Evolutionary conservation across 352 stramenopile genomes (phyloP).

Genomic region (Globisporangium nunn): DNA sequence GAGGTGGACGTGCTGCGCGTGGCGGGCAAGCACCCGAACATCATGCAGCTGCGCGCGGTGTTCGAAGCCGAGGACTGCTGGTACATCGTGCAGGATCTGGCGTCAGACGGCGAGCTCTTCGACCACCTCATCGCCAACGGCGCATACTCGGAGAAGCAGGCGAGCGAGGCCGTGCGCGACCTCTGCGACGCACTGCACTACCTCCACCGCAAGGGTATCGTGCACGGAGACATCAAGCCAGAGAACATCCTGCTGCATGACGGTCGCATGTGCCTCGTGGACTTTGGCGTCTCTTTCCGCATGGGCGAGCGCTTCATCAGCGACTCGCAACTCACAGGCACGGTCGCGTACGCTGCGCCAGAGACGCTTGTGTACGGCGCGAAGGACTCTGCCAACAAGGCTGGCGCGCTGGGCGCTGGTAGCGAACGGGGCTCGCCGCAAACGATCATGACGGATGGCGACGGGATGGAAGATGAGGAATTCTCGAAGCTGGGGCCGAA

Average conservation of each 20-base stretch:
- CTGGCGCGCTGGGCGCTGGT: background rate
- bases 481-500: slow-evolving; percentile 56
- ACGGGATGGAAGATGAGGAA: slow-evolving; percentile 20
- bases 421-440: slow-evolving; percentile 1
- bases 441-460: slow-evolving; percentile 9
- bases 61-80: slow-evolving; percentile 68
- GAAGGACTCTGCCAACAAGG: slow-evolving; percentile 7
- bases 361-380: slow-evolving; percentile 57
- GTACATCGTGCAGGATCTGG: slow-evolving; percentile 82
- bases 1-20: slow-evolving; percentile 74
- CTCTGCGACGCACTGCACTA: slow-evolving; percentile 77
- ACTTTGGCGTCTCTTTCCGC: slow-evolving; percentile 82
- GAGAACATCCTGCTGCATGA: slow-evolving; percentile 81
- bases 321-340: slow-evolving; percentile 68
- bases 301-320: slow-evolving; percentile 68
- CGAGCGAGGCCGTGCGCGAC: slow-evolving; percentile 58
- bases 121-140: slow-evolving; percentile 82
- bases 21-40: slow-evolving; percentile 67
- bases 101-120: slow-evolving; percentile 83
- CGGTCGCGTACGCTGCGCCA: slow-evolving; percentile 64
- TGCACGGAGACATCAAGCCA: slow-evolving; percentile 87
- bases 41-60: slow-evolving; percentile 66
- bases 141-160: slow-evolving; percentile 81
- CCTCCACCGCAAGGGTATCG: slow-evolving; percentile 81
- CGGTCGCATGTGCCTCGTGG: slow-evolving; percentile 75